phyloP scores from a whole-genome alignment of 257 asterid species.

The Leptodermis oblonga region DNA sequence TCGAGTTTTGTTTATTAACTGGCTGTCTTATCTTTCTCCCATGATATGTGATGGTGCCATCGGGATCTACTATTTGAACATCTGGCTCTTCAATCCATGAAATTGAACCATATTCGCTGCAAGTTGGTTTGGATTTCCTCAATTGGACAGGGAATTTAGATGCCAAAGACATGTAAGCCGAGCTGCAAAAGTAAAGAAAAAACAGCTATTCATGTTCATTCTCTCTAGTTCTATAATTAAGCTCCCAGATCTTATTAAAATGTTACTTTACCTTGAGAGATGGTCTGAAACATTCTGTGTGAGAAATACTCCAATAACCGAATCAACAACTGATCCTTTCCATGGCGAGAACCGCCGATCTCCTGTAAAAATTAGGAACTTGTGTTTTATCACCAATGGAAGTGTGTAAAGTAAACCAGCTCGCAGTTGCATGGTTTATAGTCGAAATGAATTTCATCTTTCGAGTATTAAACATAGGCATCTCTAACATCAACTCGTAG shows the following conservation, averaged over 20 bases:
- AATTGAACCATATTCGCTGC: conserved; percentile 23
- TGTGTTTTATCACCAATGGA: neutral
- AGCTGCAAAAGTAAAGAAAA: conserved; percentile 48
- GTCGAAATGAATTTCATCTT: neutral
- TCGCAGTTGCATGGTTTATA: neutral
- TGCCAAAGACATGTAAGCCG: conserved; percentile 91
- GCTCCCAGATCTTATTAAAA: neutral
- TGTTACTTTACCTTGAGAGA: conserved; percentile 71
- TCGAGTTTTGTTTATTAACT: conserved; percentile 35
- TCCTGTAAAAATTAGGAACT: conserved; percentile 43
- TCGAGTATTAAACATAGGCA: neutral
- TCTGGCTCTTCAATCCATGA: conserved; percentile 49
- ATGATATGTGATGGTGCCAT: conserved; percentile 46
- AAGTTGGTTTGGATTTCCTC: conserved; percentile 26
- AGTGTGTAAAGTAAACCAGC: neutral
- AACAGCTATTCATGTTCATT: neutral
- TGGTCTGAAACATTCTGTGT: conserved; percentile 97
- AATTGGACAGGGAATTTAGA: conserved; percentile 57
- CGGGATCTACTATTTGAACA: conserved; percentile 57
- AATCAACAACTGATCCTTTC: conserved; percentile 98
- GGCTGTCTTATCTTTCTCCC: conserved; percentile 37
- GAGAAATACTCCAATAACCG: conserved; percentile 95
- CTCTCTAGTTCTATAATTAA: neutral
- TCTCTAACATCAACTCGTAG: neutral
- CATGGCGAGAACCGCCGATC: conserved; percentile 87